These are phyloP conservation scores for Besnoitia besnoiti DNA, from an alignment of 169 alveolate genomes.

Conservation along the genomic window DNA sequence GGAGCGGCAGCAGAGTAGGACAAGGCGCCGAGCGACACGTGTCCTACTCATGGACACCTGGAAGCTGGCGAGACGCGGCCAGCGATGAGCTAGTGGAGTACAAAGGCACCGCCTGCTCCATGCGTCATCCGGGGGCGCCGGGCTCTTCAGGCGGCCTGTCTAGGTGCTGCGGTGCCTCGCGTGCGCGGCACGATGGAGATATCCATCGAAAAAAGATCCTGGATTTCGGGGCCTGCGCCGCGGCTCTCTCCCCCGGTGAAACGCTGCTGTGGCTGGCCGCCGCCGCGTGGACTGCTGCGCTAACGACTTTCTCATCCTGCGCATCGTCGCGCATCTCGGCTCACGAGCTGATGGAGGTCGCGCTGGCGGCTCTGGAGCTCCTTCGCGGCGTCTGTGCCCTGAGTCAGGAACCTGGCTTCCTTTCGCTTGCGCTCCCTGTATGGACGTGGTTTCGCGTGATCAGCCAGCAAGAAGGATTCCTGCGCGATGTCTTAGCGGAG, in stretches of 20 bases:
- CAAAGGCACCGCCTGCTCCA: too few species aligned
- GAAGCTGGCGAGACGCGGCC: too few species aligned
- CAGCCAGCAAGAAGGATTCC: neutral
- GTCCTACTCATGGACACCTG: too few species aligned
- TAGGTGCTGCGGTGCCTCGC: too few species aligned
- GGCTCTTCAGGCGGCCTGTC: too few species aligned
- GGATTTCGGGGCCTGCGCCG: neutral
- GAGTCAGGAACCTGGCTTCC: neutral
- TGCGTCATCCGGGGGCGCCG: too few species aligned
- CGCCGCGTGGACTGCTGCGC: neutral
- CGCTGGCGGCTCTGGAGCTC: slow-evolving; percentile 1
- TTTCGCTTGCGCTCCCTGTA: neutral
- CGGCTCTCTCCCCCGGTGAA: neutral
- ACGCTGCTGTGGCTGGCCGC: slow-evolving; percentile 17
- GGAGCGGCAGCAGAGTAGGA: too few species aligned
- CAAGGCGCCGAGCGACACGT: too few species aligned
- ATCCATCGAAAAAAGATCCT: neutral
- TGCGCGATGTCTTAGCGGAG: too few species aligned
- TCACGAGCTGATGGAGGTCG: neutral
- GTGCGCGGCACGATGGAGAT: too few species aligned
- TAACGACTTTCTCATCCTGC: neutral
- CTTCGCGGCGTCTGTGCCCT: neutral
- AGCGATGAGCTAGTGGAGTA: too few species aligned
- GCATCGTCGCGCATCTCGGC: neutral
- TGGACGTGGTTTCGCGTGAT: slow-evolving; percentile 22